Evolutionary conservation across 805 yeast genomes (phyloP), one percentile per base, ranked within the genome.

Genomic region (Saturnispora sanitii): DNA sequence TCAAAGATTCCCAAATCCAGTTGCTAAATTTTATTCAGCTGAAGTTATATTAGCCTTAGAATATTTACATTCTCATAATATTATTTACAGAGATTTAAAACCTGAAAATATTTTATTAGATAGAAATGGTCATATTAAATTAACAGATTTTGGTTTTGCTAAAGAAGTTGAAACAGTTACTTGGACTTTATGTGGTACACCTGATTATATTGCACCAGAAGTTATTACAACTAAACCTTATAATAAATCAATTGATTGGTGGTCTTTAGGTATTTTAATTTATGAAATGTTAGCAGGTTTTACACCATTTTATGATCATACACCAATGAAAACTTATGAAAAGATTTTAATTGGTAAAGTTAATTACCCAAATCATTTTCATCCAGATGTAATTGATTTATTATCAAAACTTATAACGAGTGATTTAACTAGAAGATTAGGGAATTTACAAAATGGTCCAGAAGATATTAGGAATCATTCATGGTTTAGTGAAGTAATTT

Each of bases 151-250:
- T 54, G 80, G 80, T 4, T 75, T 75, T 54, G 80, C 80, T 34
- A 75, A 75, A 53, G 79, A 74, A 51, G 79, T 75, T 29, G 62
- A 60, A 47, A 74, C 75, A 28, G 77, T 72, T 16, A 75, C 80
- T 6, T 75, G 73, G 64, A 75, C 80, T 1, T 66, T 75, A 45
- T 75, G 80, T 57, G 80, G 80, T 36, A 75, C 80, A 1, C 80
- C 80, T 0, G 80, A 75, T 56, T 75, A 75, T 53, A 75, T 75
- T 40, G 80, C 80, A 1, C 80, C 80, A 4, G 80, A 75, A 51
- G 79, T 75, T n/a, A 75, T 75, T 20, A 73, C 80, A 3, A 72
- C 77, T 9, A 71, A 74, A 49, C 79, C 80, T 2, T 75, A 75
- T 57, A 75, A 75, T 56, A 74, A 74, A 51, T 69, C 77, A 2